Base-by-base conservation (phyloP, 139 green algal genomes). In the Chlorella vulgaris region DNA sequence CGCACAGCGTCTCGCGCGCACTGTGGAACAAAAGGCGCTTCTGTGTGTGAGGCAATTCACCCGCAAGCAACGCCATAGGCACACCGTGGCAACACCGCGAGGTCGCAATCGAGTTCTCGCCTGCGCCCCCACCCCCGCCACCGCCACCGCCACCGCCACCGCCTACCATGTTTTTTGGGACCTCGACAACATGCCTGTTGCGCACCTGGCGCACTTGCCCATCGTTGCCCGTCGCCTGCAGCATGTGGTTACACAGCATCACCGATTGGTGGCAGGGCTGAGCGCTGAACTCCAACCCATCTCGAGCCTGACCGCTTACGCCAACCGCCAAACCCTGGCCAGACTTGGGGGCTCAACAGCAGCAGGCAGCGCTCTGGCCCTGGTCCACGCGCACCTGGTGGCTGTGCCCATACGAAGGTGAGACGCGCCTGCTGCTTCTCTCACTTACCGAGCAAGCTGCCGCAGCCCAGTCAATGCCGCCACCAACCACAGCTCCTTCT, bases 161-260 rank as follows among this genome's bases (percentile, higher is more conserved):
- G n/a, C n/a, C n/a, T n/a, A n/a, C n/a, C n/a, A n/a, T n/a, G n/a
- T 75, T 24, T 75, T 60, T 15, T 78, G 70, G 70, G 70, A 78
- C 22, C 24, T 78, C 7, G 70, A 78, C 50, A 78, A 78, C 70
- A 66, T 78, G 3, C 5, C 47, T 4, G 70, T 78, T 0, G 13
- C 26, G 7, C 47, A 78, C 24, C 4, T 65, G 33, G 50, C 33
- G 1, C 70, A 78, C 70, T 24, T 78, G 70, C 70, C 70, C 18
- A 35, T 78, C 22, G 35, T 78, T 13, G 70, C 21, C 22, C 31
- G 50, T 1, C 70, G 70, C 15, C 50, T 78, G 3, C 4, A 33
- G 31, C 42, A 5, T 1, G 70, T 33, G 2, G 53, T 43, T n/a
- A n/a, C n/a, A n/a, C n/a, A n/a, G 2, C 7, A 2, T 0, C 70